Conservation (phyloP, 2,329 filamentous ascomycete genomes). For the Aspergillus novoparasiticus region DNA sequence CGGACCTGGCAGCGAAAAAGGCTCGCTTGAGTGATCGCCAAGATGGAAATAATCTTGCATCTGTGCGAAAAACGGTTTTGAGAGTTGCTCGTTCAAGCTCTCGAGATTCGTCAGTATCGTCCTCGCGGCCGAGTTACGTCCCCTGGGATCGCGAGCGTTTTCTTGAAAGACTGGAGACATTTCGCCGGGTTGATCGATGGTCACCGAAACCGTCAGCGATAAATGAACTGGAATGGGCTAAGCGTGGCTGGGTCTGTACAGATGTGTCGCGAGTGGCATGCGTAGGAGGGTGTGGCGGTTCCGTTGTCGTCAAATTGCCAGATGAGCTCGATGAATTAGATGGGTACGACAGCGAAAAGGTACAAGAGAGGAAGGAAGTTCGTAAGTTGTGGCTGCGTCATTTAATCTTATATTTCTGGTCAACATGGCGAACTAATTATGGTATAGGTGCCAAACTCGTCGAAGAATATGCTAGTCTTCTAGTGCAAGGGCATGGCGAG, state of each 20-base stretch:
- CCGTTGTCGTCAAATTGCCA: constrained; percentile 77
- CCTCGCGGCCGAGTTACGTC: constrained; percentile 69
- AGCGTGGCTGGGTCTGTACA: constrained; percentile 85
- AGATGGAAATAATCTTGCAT: constrained; percentile 19
- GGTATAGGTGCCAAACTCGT: constrained; percentile 65
- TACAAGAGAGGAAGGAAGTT: constrained; percentile 46
- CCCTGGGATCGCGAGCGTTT: constrained; percentile 85
- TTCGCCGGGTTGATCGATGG: constrained; percentile 90
- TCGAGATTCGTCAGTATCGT: constrained; percentile 33
- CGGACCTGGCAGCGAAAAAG: constrained; percentile 38
- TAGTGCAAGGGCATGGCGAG: constrained; percentile 74
- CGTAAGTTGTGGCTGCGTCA: constrained; percentile 34
- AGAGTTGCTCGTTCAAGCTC: constrained; percentile 30
- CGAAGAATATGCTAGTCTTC: constrained; percentile 72
- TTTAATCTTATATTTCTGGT: background rate
- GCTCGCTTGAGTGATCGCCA: constrained; percentile 32
- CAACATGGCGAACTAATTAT: background rate
- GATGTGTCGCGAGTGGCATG: constrained; percentile 83
- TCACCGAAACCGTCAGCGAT: constrained; percentile 85
- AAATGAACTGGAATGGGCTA: constrained; percentile 92
- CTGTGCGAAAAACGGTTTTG: constrained; percentile 29
- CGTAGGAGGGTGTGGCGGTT: constrained; percentile 75
- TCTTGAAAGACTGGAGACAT: constrained; percentile 78
- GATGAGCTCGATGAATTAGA: constrained; percentile 63
- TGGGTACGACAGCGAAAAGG: constrained; percentile 45